These are phyloP conservation scores for Mycosarcoma maydis DNA, from an alignment of 1,284 basidiomycete genomes.

Conservation along the genomic window DNA sequence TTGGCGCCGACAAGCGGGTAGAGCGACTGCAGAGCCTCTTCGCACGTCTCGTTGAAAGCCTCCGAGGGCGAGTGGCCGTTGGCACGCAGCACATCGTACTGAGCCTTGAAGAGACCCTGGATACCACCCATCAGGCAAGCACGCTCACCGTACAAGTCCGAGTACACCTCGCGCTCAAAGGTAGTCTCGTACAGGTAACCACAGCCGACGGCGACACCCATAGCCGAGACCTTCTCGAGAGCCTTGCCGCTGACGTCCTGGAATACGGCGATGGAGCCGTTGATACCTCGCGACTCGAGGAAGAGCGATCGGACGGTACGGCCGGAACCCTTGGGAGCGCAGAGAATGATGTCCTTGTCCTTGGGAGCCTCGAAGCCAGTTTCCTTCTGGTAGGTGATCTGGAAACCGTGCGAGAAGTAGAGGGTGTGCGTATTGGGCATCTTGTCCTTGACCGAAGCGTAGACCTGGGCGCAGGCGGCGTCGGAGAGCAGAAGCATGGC, in stretches of 20 bases:
- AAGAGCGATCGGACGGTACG: constrained; percentile 99
- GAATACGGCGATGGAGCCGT: constrained; percentile 86
- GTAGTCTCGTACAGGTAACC: constrained; percentile 99
- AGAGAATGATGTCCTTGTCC: constrained; percentile 98
- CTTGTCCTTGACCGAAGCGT: constrained; percentile 81
- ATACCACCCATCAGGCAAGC: constrained; percentile 99
- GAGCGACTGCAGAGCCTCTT: constrained; percentile 98
- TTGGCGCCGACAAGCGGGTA: constrained; percentile 96
- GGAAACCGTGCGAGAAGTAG: constrained; percentile 99
- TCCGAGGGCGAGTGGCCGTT: constrained; percentile 98
- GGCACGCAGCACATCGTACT: constrained; percentile 98
- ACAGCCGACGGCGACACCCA: constrained; percentile 93
- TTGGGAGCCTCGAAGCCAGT: constrained; percentile 90
- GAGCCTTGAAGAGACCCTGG: constrained; percentile 98
- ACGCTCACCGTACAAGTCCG: constrained; percentile 99
- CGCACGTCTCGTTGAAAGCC: constrained; percentile 97
- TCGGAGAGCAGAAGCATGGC: constrained; percentile 99
- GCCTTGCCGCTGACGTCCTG: constrained; percentile 96
- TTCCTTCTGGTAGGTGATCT: constrained; percentile 96
- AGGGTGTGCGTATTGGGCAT: constrained; percentile 99
- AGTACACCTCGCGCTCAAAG: constrained; percentile 99
- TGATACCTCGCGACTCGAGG: constrained; percentile 99
- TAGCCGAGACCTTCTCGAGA: constrained; percentile 93
- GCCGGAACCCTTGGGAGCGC: constrained; percentile 98
- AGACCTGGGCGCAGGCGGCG: constrained; percentile 95